Evolutionary conservation across 306 rosid species (phyloP), one percentile per base, ranked within the genome.

Genomic region (Quercus bicolor): DNA sequence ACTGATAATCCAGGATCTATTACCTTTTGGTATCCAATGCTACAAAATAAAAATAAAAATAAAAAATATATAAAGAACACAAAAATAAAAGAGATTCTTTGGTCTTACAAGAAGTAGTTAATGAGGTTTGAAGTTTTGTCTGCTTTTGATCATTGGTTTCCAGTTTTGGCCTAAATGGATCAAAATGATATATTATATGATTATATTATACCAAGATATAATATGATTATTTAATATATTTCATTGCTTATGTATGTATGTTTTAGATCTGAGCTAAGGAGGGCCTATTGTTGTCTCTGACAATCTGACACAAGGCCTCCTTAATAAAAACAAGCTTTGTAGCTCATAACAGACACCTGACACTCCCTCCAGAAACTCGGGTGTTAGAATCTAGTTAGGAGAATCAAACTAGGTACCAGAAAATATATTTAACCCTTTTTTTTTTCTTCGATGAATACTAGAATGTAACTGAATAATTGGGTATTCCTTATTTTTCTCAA

Each of bases 41-140:
- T 48, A 43, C 45, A 37, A 37, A 37, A 37, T 37, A 37, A 0
- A 70, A 80, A 68, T 33, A 65, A 75, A 70, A 6, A 56, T 29
- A 60, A 33, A 16, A 10, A 45, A 73, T 20, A 8, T 6, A 5
- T 20, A 14, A 43, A 23, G 29, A 56, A 20, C 10, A 51, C 34
- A 13, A 13, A 52, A 73, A 73, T 4, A 61, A 6, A 21, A 1
- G 72, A 77, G 81, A 79, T 77, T 60, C 86, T 78, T 78, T 71
- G 77, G 72, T 78, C 77, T 78, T 78, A 79, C 86, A 81, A 83
- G 86, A 85, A 83, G 77, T 62, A 77, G 80, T 79, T 59, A 72
- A 72, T 75, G 77, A 79, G 75, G 75, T 66, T 37, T 69, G 55
- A 54, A 52, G 70, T 75, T 79, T 81, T 81, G 80, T 84, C 85